Conservation (phyloP, 2,329 filamentous ascomycete species). For the Cladosporium sp. region DNA sequence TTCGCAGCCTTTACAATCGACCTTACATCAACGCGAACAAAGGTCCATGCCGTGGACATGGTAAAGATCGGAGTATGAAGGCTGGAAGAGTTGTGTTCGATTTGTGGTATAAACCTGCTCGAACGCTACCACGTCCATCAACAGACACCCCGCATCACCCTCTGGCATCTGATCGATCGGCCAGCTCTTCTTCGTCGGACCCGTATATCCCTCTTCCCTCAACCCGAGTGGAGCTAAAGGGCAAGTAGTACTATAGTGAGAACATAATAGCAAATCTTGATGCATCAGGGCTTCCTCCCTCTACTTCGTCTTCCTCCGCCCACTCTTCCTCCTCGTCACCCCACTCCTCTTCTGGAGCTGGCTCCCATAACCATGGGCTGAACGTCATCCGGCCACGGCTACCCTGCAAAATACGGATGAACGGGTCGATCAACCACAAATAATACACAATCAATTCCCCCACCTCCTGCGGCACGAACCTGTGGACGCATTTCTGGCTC, state of each 20-base stretch:
- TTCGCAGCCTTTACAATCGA: background rate
- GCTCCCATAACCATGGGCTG: constrained; percentile 9
- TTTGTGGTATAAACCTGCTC: background rate
- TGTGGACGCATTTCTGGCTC: constrained; percentile 19
- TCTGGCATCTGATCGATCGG: background rate
- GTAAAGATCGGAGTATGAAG: background rate
- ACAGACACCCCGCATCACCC: background rate
- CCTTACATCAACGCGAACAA: background rate
- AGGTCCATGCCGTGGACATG: background rate
- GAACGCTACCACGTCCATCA: background rate
- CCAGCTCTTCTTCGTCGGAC: background rate
- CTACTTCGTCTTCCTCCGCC: background rate
- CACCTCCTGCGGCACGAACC: constrained; percentile 27
- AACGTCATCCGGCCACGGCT: background rate
- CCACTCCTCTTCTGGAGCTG: constrained; percentile 1
- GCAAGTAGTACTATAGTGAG: background rate
- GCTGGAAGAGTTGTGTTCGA: background rate
- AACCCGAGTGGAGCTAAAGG: background rate
- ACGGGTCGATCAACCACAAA: constrained; percentile 20
- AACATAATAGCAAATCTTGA: background rate
- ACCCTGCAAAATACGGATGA: constrained; percentile 11
- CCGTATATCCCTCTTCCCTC: background rate
- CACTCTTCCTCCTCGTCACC: background rate
- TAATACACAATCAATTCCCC: constrained; percentile 22
- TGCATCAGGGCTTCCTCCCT: background rate